phyloP scores from a whole-genome alignment of 129 eudicot genomes.

The Apium graveolens region DNA sequence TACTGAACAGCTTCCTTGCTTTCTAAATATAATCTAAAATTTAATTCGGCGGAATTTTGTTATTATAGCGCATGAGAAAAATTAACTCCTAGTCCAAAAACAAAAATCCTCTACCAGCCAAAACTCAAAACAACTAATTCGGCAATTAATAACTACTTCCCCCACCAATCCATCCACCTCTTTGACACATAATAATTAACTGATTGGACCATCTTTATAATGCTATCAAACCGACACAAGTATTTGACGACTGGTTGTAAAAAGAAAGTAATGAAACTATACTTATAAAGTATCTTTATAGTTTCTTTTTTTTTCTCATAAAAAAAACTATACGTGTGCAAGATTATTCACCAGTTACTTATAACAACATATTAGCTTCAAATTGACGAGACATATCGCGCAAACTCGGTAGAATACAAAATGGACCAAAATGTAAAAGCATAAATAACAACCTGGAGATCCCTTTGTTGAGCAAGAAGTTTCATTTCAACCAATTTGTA shows the following conservation, averaged over 20 bases:
- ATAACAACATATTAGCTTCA: background rate
- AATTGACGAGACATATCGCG: background rate
- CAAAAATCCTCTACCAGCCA: background rate
- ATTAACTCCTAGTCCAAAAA: background rate
- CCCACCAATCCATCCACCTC: background rate
- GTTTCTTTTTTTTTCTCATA: too few species aligned
- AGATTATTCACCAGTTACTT: background rate
- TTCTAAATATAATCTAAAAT: background rate
- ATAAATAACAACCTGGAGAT: conserved; percentile 46
- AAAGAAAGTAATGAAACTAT: too few species aligned
- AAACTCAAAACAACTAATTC: background rate
- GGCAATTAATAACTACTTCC: background rate
- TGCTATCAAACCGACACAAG: background rate
- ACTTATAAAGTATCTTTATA: too few species aligned
- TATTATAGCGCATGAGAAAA: background rate
- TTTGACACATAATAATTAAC: background rate
- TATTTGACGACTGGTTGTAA: background rate
- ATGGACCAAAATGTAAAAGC: background rate
- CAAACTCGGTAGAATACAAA: background rate
- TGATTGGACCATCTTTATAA: background rate
- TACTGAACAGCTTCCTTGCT: background rate
- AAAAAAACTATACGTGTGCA: background rate
- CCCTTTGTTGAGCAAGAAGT: conserved; percentile 93
- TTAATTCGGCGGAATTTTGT: background rate
- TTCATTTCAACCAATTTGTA: conserved; percentile 91